Evolutionary conservation across 108 stramenopile species (phyloP), one percentile per base, ranked within the genome.

Genomic region (Fistulifera solaris): DNA sequence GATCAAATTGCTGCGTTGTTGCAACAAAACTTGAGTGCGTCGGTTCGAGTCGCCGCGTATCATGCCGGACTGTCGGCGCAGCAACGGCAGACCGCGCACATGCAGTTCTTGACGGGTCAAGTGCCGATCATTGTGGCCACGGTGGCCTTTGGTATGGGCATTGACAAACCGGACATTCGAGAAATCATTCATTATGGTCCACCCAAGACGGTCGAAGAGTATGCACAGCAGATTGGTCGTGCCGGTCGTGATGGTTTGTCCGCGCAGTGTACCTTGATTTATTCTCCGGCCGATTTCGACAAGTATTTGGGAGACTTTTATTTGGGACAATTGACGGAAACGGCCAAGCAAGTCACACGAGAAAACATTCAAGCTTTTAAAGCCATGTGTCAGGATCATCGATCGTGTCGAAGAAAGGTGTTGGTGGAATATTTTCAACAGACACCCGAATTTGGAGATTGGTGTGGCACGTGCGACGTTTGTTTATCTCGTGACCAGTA

Each of bases 141-240:
- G 0, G 77, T 89, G 0, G 98, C 96, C 3, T 98, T 97, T 63
- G 98, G 98, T 11, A 93, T 99, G 94, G 98, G 98, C 2, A 96
- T 99, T 61, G 97, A 80, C 80, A 75, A 73, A 48, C 62, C 66
- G 11, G 72, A 78, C 40, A 73, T 58, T 13, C 71, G 96, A 17
- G 66, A 74, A 13, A 95, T 99, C 42, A 58, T 97, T 35, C 96
- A 97, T 67, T 89, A 63, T 59, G 81, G 87, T 1, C 55, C 94
- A 27, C 89, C 94, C 28, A 89, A 89, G 48, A 89, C 93, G 0
- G 66, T 99, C 17, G 98, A 98, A 66, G 91, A 85, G 54, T 96
- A 93, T 61, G 87, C 93, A 54, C 98, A 99, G 67, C 93, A 96
- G 73, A 89, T 94, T 67, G 95, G 95, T 12, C 81, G 97, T 16